Conservation (phyloP, 192 early-diverging fungal genomes). For the Coemansia sp. region DNA sequence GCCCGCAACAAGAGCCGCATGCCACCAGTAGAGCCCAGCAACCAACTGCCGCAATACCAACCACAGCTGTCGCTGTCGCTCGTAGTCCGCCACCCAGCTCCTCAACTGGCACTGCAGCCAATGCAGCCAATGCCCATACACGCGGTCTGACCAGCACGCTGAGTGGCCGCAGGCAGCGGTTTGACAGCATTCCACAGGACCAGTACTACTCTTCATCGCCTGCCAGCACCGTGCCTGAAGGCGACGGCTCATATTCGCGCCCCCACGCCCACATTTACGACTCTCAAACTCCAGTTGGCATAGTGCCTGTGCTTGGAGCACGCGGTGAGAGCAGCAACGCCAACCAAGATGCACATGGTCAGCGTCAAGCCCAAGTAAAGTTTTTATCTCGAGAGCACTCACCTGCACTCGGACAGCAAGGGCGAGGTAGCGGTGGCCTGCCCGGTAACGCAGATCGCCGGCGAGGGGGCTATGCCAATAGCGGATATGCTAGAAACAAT, state of each 20-base stretch:
- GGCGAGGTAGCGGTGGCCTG: not conserved
- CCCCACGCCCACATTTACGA: constrained; percentile 20
- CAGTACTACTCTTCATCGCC: constrained; percentile 11
- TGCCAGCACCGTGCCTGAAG: constrained; percentile 23
- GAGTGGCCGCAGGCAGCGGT: constrained; percentile 41
- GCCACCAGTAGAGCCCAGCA: not conserved
- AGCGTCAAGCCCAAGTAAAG: not conserved
- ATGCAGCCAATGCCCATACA: constrained; percentile 17
- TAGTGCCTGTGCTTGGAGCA: constrained; percentile 11
- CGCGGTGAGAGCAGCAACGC: constrained; percentile 13
- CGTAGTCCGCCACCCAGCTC: not conserved
- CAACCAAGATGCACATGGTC: not conserved
- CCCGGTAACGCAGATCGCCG: constrained; percentile 1
- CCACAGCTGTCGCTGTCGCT: not conserved
- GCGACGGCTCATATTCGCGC: constrained; percentile 11
- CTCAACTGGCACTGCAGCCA: not conserved
- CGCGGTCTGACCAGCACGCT: constrained; percentile 50
- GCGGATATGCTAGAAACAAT: not conserved
- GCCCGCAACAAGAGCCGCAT: not conserved
- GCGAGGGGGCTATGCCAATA: not conserved
- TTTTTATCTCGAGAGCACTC: not conserved
- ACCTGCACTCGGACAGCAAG: not conserved
- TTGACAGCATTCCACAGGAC: constrained; percentile 21
- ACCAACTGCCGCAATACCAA: not conserved
- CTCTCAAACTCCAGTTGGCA: constrained; percentile 19